These are phyloP conservation scores for Plasmodium vivax DNA, from an alignment of 169 alveolate genomes.

Conservation along the genomic window DNA sequence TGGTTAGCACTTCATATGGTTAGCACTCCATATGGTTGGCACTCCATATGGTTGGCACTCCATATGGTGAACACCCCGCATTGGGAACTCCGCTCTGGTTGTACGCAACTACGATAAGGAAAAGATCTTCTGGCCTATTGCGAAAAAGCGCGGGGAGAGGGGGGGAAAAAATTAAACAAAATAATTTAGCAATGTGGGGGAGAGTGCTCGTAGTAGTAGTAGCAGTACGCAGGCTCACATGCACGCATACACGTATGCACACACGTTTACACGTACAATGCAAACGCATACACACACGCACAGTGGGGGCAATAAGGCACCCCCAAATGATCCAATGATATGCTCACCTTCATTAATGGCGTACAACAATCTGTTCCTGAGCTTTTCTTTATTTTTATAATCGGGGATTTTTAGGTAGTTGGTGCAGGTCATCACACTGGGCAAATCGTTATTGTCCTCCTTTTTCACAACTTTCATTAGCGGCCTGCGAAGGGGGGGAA, in stretches of 20 bases:
- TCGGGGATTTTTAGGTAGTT: constrained; percentile 95
- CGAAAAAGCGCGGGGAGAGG: not conserved
- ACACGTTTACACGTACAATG: no score
- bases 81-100: not conserved
- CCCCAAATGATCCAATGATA: constrained; percentile 60
- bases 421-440: constrained; percentile 96
- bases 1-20: no score
- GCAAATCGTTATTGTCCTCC: constrained; percentile 85
- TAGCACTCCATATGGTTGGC: no score
- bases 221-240: not conserved
- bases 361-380: constrained; percentile 85
- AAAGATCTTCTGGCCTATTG: constrained; percentile 67
- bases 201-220: not conserved
- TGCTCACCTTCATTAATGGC: constrained; percentile 94
- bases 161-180: not conserved
- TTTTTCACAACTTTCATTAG: constrained; percentile 90
- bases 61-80: not conserved
- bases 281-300: not conserved
- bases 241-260: not conserved
- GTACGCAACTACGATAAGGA: constrained; percentile 45
- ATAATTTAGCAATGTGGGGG: not conserved
- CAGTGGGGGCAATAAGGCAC: constrained; percentile 27
- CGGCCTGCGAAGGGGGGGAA: constrained; percentile 77
- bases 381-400: constrained; percentile 88
- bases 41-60: no score